Base-by-base conservation (phyloP, 805 yeast genomes). In the Ogataea glucozyma region DNA sequence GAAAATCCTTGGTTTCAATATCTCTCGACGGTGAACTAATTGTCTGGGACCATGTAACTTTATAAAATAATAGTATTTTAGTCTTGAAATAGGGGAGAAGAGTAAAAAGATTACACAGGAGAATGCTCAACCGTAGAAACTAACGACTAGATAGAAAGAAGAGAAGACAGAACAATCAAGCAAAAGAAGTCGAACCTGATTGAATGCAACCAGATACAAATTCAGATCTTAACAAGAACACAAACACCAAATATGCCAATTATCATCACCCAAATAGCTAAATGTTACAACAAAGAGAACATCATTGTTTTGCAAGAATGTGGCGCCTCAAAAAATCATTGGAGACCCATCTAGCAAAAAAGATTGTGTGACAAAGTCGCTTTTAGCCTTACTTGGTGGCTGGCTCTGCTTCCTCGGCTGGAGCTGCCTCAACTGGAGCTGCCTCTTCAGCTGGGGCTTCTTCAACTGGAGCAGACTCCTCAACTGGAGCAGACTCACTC, bases 1-100 rank as follows among this genome's bases (percentile, higher is more conserved):
- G 81, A 0, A 31, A 57, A 20, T 12, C 55, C 1, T 49, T 78
- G 46, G 67, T 61, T 1, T 49, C 65, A 1, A 48, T 61, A 8
- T 58, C 66, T 9, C 40, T 65, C 38, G 41, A 52, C 27, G 72
- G 72, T 16, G 54, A 52, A 18, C 31, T 65, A 6, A 29, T 41
- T 9, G 44, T 63, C 9, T 63, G 65, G 65, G 48, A 48, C 27
- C 41, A 46, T 31, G 33, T 30, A 26, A 27, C 27, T 38, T 33
- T 36, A 34, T 34, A 17, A 13, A 14, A 22, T 34, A 22, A 34
- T 23, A n/a, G n/a, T n/a, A 23, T 16, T 20, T 22, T 36, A 46
- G 34, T 24, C 20, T 35, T 30, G 22, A 31, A 41, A 11, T 16
- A n/a, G 39, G 39, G 35, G 41, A 37, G 41, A 47, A 43, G 41